Base-by-base conservation (phyloP, 2,329 filamentous ascomycete species). In the Epicoccum sorghinum region DNA sequence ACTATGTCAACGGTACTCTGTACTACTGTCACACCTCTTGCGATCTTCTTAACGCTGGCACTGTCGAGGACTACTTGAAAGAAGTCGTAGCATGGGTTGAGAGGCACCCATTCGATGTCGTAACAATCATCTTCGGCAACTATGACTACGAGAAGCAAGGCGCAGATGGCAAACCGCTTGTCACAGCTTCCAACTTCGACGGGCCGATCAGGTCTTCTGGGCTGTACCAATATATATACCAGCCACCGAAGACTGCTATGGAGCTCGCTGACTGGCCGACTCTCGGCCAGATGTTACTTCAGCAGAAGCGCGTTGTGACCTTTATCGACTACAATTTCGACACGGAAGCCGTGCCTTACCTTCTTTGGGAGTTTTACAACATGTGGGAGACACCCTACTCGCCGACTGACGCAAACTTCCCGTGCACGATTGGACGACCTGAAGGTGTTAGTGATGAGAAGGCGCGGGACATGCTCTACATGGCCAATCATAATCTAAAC, bases 331-430 rank as follows among this genome's bases (percentile, higher is more conserved):
- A 77, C 60, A 69, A 71, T 64, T 91, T 90, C 64, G 87, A 97
- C 72, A 90, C 95, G 73, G 84, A 82, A 0, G 82, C 82, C 10
- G 88, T 91, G 18, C 92, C 93, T 0, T 97, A 90, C 83, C 82
- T 97, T 48, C 80, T 96, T 29, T 92, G 96, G 75, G 83, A 97
- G 75, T 97, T 96, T 77, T 86, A 86, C 13, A 89, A 96, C 69
- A 83, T 96, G 77, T 97, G 90, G 90, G 93, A 97, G 78, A 95
- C 92, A 1, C 90, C 91, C 0, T 97, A 96, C 70, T 90, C 91
- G 51, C 92, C 86, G 0, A 86, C 83, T 0, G 75, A 87, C 64
- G 71, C 84, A 4, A 72, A 73, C 1, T 96, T 97, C 71, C 91
- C 93, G 0, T 97, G 93, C 78, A 86, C 79, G 0, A 81, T 88